Conservation (phyloP, 352 stramenopile species). For the Phytophthora pisi region DNA sequence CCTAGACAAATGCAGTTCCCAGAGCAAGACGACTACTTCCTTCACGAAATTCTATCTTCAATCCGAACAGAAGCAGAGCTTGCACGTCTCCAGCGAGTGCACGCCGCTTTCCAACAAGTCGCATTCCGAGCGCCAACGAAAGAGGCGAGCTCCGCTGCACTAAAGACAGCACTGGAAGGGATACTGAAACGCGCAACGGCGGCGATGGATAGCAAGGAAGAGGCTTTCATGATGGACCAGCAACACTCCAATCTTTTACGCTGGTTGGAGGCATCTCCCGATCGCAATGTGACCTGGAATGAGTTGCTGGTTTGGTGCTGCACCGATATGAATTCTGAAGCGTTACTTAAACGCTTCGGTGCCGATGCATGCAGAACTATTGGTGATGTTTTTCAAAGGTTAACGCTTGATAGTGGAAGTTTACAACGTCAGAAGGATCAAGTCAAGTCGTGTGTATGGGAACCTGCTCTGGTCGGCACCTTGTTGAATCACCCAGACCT, state of each 20-base stretch:
- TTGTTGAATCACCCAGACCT: slow-evolving; percentile 30
- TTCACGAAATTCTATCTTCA: slow-evolving; percentile 50
- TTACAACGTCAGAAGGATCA: neutral
- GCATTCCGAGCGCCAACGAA: slow-evolving; percentile 21
- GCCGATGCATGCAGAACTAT: slow-evolving; percentile 16
- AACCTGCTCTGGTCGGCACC: slow-evolving; percentile 40
- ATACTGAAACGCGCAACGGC: slow-evolving; percentile 9
- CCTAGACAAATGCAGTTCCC: slow-evolving; percentile 65
- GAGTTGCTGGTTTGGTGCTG: slow-evolving; percentile 46
- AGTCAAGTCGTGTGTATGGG: slow-evolving; percentile 42
- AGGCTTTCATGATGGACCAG: slow-evolving; percentile 4
- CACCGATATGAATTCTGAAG: slow-evolving; percentile 35
- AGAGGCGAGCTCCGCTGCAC: slow-evolving; percentile 9
- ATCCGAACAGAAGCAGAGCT: slow-evolving; percentile 39
- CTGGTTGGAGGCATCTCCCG: slow-evolving; percentile 16
- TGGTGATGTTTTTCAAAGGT: slow-evolving; percentile 22
- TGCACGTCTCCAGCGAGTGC: slow-evolving; percentile 30
- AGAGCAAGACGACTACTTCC: slow-evolving; percentile 53
- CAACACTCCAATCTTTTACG: slow-evolving; percentile 11
- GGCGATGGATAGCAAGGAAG: neutral
- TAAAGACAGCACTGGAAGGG: slow-evolving; percentile 24
- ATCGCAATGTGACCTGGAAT: slow-evolving; percentile 37
- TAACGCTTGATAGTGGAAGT: slow-evolving; percentile 17
- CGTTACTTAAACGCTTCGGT: slow-evolving; percentile 34
- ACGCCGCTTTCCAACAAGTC: slow-evolving; percentile 37